Conservation (phyloP, 2,329 filamentous ascomycete species). For the Boeremia exigua region DNA sequence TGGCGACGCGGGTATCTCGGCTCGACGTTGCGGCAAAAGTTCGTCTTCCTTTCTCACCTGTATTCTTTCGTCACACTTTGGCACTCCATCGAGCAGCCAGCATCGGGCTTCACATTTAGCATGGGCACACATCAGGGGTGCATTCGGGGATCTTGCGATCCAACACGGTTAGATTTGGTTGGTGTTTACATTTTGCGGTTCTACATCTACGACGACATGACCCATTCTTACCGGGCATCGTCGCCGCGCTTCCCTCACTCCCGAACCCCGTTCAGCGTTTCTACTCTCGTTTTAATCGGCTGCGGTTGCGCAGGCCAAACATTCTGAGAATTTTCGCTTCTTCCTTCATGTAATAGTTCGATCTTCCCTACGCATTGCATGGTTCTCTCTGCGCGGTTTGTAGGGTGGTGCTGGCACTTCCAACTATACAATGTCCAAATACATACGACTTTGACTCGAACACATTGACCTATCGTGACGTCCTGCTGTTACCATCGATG, state of each 20-base stretch:
- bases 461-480: neutral
- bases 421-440: slow-evolving; percentile 26
- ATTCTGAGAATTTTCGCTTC: slow-evolving; percentile 46
- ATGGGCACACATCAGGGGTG: slow-evolving; percentile 29
- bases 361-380: slow-evolving; percentile 27
- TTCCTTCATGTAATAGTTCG: slow-evolving; percentile 31
- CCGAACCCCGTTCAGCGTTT: slow-evolving; percentile 36
- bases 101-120: slow-evolving; percentile 31
- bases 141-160: slow-evolving; percentile 20
- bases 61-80: slow-evolving; percentile 37
- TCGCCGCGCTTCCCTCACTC: slow-evolving; percentile 34
- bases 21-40: slow-evolving; percentile 35
- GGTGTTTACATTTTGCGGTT: slow-evolving; percentile 34
- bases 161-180: slow-evolving; percentile 36
- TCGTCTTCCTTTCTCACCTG: slow-evolving; percentile 32
- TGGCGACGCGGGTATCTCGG: slow-evolving; percentile 25
- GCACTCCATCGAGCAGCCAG: slow-evolving; percentile 16
- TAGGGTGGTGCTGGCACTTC: slow-evolving; percentile 45
- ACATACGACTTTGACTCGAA: neutral
- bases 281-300: slow-evolving; percentile 50
- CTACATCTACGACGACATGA: slow-evolving; percentile 41
- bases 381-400: slow-evolving; percentile 28
- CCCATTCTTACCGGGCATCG: slow-evolving; percentile 34
- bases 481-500: neutral
- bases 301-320: slow-evolving; percentile 20